Evolutionary conservation across 345 rosid genomes (phyloP), one percentile per base, ranked within the genome.

Genomic region (Cardamine chenopodiifolia): DNA sequence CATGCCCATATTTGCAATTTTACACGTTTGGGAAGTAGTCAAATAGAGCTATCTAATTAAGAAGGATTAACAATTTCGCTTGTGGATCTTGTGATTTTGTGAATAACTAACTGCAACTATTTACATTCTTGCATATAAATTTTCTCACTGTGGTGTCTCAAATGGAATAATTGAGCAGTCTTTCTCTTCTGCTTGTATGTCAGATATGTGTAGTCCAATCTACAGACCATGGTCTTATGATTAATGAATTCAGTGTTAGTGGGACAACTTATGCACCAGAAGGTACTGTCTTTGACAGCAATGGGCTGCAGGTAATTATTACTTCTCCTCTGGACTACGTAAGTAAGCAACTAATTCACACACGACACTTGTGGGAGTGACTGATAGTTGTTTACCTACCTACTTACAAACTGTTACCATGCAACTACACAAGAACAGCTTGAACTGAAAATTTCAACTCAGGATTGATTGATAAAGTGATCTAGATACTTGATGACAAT

Each of bases 211-310:
- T 88, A 66, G 82, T 90, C 81, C 87, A 89, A 56, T 92, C 97
- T 67, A 70, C 82, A 70, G 86, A 90, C 55, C 83, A 72, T 76
- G 88, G 91, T 79, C 91, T 90, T 54, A 5, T 76, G 77, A 68
- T 89, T 61, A 76, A 80, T 80, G 99, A 92, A 82, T 95, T 82
- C 82, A 82, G 73, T 84, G 92, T 92, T 66, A 83, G 91, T 63
- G 99, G 99, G 75, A 92, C 99, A 76, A 89, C 97, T 32, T 95
- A 90, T 85, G 93, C 99, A 65, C 99, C 99, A 68, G 99, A 95
- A 78, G 98, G 99, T 71, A 73, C 83, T 55, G 85, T 95, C 64
- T 88, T 80, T 78, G 96, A 87, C 76, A 81, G 85, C 82, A 80
- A 54, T 17, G 94, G 84, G 53, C 62, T 64, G 63, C 91, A 89